Conservation (phyloP, 208 protist genomes). For the Balamuthia mandrillaris region DNA sequence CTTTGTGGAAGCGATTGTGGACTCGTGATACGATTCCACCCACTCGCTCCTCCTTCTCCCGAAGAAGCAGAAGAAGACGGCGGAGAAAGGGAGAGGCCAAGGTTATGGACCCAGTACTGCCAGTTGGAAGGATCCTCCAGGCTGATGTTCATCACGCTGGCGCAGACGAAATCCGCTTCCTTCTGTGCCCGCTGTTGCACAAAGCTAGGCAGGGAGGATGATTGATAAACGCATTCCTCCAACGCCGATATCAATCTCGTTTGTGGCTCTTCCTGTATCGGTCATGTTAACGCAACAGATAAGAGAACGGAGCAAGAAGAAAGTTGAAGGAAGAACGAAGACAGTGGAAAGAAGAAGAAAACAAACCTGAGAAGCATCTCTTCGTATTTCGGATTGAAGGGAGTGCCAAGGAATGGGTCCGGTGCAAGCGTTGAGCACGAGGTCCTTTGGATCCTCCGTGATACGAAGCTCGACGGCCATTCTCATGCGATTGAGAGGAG, state of each 20-base stretch:
- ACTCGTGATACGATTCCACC: too few relatives aligned
- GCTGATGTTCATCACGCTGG: slow-evolving; percentile 34
- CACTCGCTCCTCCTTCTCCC: too few relatives aligned
- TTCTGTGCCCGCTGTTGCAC: not conserved
- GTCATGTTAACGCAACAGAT: not conserved
- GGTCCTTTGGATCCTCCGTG: not conserved
- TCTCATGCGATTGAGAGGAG: not conserved
- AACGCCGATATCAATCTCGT: not conserved
- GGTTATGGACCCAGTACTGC: slow-evolving; percentile 27
- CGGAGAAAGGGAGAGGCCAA: too few relatives aligned
- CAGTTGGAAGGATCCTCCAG: slow-evolving; percentile 35
- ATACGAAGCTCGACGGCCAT: not conserved
- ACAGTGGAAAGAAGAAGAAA: not conserved
- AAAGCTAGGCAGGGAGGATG: not conserved
- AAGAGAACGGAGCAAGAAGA: not conserved
- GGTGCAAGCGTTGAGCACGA: not conserved
- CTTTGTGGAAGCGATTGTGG: too few relatives aligned
- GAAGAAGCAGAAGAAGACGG: too few relatives aligned
- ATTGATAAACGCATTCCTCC: not conserved
- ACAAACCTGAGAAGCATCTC: not conserved
- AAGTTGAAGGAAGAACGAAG: too few relatives aligned
- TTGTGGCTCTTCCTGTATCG: not conserved
- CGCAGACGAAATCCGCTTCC: not conserved
- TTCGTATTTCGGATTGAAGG: not conserved
- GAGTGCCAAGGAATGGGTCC: not conserved